Evolutionary conservation across 345 rosid genomes (phyloP).

Genomic region (Populus davidiana): DNA sequence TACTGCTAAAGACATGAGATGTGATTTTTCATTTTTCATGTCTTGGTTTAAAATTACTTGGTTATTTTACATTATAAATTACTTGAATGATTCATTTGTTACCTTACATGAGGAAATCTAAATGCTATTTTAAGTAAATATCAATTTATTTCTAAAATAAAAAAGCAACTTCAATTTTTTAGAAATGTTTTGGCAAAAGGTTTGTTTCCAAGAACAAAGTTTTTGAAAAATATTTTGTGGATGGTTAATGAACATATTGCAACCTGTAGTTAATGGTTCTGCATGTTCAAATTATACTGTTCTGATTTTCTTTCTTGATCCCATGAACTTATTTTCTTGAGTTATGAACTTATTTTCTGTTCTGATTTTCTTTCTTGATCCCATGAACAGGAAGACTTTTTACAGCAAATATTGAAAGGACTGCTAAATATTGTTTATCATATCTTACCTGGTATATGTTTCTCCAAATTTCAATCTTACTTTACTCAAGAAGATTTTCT

Average conservation of each 20-base stretch:
- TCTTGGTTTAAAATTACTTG: too few species aligned
- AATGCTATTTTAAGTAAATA: too few species aligned
- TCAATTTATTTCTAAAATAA: too few species aligned
- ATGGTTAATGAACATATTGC: neutral
- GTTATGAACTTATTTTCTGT: too few species aligned
- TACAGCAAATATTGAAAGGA: neutral
- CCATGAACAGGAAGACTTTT: slow-evolving; percentile 19
- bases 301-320: neutral
- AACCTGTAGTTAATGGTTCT: neutral
- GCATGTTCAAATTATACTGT: neutral
- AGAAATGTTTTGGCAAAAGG: too few species aligned
- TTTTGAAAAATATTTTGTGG: neutral
- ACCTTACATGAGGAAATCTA: too few species aligned
- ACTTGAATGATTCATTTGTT: too few species aligned
- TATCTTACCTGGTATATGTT: slow-evolving; percentile 1
- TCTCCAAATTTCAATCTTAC: neutral
- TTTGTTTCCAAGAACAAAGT: neutral
- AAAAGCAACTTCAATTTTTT: too few species aligned
- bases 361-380: neutral
- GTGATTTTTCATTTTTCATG: too few species aligned
- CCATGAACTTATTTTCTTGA: too few species aligned
- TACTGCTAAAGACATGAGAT: too few species aligned
- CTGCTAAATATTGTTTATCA: neutral
- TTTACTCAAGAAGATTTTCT: neutral
- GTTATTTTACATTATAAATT: too few species aligned